Percentiles rank a stretch among this genome's conserved stretches.
Evolutionary conservation across 768 basidiomycete species (phyloP).

Genomic region (Russula olivacea): DNA sequence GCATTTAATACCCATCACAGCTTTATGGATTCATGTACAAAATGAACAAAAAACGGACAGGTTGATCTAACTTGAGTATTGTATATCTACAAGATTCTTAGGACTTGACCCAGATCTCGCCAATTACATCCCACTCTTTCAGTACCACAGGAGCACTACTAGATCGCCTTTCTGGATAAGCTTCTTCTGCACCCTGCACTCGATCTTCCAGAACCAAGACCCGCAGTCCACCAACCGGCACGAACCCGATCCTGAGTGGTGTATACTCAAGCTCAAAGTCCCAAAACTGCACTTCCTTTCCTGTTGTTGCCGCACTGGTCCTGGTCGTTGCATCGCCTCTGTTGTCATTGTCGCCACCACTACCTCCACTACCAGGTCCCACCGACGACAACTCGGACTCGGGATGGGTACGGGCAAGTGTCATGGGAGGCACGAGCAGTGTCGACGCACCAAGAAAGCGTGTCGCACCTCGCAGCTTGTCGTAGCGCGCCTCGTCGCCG

Average conservation of each 20-base stretch:
- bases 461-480: constrained; percentile 15
- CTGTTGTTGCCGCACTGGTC: constrained; percentile 16
- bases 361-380: not conserved
- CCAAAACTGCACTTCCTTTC: constrained; percentile 32
- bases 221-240: constrained; percentile 63
- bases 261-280: constrained; percentile 63
- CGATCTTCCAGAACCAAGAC: constrained; percentile 58
- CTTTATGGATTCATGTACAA: not conserved
- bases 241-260: constrained; percentile 53
- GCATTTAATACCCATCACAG: constrained; percentile 10
- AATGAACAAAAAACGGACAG: not conserved
- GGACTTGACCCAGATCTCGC: constrained; percentile 57
- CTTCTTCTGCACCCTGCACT: constrained; percentile 34
- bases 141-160: constrained; percentile 36
- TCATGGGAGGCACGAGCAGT: constrained; percentile 41
- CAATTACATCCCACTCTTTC: constrained; percentile 67
- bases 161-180: constrained; percentile 24
- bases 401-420: constrained; percentile 15
- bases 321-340: constrained; percentile 23
- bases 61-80: not conserved
- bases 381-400: constrained; percentile 26
- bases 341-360: constrained; percentile 18
- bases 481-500: constrained; percentile 18
- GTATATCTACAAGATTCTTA: not conserved
- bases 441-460: constrained; percentile 46